phyloP scores from a whole-genome alignment of 2,329 filamentous ascomycete genomes.

The Colletotrichum somersetense region DNA sequence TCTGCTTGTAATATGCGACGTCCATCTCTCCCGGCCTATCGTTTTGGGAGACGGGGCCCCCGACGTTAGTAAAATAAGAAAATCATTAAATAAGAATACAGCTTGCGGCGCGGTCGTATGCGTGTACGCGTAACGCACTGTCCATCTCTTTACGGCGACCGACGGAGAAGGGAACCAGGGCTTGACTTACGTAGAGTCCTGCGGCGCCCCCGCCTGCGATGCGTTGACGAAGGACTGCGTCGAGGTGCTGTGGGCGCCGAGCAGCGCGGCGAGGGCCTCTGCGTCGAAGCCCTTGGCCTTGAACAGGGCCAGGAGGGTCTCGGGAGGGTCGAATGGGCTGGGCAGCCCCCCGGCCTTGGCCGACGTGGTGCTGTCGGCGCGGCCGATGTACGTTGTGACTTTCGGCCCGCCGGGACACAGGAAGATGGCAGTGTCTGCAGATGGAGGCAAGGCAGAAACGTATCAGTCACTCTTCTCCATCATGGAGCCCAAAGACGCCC shows the following conservation, averaged over 20 bases:
- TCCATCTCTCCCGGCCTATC: conserved; percentile 63
- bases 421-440: conserved; percentile 60
- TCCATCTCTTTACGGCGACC: no score
- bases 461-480: neutral
- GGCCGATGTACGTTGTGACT: conserved; percentile 65
- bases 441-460: neutral
- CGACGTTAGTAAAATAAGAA: neutral
- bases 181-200: conserved; percentile 58
- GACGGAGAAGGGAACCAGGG: no score
- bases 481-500: no score
- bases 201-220: conserved; percentile 56
- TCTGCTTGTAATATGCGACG: conserved; percentile 62
- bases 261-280: conserved; percentile 63
- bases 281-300: conserved; percentile 64
- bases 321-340: conserved; percentile 54
- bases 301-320: conserved; percentile 62
- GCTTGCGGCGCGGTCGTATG: no score
- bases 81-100: no score
- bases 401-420: conserved; percentile 61
- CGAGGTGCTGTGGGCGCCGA: conserved; percentile 67
- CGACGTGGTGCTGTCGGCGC: conserved; percentile 57
- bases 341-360: conserved; percentile 60
- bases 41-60: neutral
- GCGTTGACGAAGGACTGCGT: conserved; percentile 61
- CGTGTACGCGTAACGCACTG: no score